Percentiles rank a stretch among this genome's conserved stretches.
phyloP scores from a whole-genome alignment of 805 yeast species.

The Candida xyloterini region DNA sequence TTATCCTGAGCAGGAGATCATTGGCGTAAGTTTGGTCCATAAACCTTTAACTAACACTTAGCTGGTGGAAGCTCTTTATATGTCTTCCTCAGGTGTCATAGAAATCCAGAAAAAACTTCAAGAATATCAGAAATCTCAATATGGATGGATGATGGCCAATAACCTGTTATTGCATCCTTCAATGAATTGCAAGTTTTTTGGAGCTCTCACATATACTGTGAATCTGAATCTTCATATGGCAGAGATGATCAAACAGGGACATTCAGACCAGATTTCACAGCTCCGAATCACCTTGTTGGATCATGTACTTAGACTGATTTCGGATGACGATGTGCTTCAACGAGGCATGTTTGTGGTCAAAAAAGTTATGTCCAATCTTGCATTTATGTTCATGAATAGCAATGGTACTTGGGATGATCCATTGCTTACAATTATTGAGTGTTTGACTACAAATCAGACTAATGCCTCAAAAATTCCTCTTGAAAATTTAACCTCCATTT shows the following conservation, averaged over 20 bases:
- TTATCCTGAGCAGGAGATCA: constrained; percentile 4
- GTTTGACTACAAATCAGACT: constrained; percentile 12
- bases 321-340: constrained; percentile 15
- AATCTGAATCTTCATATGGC: constrained; percentile 38
- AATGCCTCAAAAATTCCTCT: constrained; percentile 1
- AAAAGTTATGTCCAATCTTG: constrained; percentile 56
- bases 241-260: constrained; percentile 4
- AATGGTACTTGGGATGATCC: constrained; percentile 42
- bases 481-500: neutral
- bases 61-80: constrained; percentile 43
- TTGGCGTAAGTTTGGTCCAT: neutral
- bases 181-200: constrained; percentile 63
- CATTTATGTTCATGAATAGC: constrained; percentile 44
- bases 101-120: constrained; percentile 56
- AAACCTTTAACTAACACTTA: constrained; percentile 1
- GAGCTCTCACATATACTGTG: constrained; percentile 77
- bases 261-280: constrained; percentile 9
- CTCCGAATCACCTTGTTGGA: constrained; percentile 10
- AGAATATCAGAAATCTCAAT: constrained; percentile 49
- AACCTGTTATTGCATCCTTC: constrained; percentile 42
- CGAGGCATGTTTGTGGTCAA: constrained; percentile 44
- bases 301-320: constrained; percentile 15
- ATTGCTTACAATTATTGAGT: constrained; percentile 25
- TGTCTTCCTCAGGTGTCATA: constrained; percentile 37
- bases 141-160: constrained; percentile 59